Base-by-base conservation (phyloP, 805 yeast species). In the Kurtzmaniella cleridarum region DNA sequence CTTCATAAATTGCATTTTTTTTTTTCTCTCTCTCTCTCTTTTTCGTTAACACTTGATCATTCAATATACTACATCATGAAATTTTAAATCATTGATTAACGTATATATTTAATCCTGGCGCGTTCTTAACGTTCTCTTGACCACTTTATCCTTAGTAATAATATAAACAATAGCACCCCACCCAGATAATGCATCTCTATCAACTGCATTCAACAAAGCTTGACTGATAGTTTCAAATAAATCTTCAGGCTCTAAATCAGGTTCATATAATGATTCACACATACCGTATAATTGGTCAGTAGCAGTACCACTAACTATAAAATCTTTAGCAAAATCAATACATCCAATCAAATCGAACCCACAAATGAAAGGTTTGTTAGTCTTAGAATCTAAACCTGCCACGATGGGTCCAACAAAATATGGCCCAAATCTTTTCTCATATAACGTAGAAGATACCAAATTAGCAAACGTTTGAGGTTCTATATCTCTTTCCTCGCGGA, bases 81-180 rank as follows among this genome's bases (percentile, higher is more conserved):
- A n/a, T n/a, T n/a, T n/a, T n/a, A 20, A 5, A 5, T 20, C 24
- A 20, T 20, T 5, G 14, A 27, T 27, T 27, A 12, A 12, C 30
- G 30, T 27, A 33, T 34, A 15, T 15, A 35, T 30, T 63, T 75
- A 93, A 75, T 93, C 99, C 71, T 91, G 98, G 64, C 98, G 84
- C 41, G 96, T 88, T 70, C 83, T 90, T 65, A 93, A 77, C 53
- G 84, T 79, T 56, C 95, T 79, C 69, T 83, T 89, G 39, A 80
- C 76, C 41, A 93, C 95, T 63, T 87, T 85, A 59, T 91, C 98
- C 66, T 89, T 89, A 34, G 95, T 86, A 38, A 93, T 78, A 40
- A 93, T 70, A 64, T 91, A 91, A 17, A 93, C 98, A 13, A 87
- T 84, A 7, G 95, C 96, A 55, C 98, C 98, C 96, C 97, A 93